Conservation (phyloP, 2,329 filamentous ascomycete species). For the Fusarium sarcochroum region DNA sequence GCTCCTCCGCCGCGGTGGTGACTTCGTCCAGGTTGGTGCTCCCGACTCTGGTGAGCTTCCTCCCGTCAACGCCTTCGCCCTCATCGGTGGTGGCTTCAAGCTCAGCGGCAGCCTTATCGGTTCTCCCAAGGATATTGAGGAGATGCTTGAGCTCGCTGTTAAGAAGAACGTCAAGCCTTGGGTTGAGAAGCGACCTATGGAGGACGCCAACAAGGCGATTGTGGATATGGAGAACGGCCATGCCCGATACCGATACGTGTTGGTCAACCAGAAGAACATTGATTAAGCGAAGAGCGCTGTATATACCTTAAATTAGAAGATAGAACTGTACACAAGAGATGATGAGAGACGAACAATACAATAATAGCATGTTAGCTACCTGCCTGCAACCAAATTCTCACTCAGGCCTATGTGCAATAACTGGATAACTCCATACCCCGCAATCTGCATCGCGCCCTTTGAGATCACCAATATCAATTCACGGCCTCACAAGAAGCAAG, state of each 20-base stretch:
- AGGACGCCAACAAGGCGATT: conserved; percentile 67
- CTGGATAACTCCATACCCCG: conserved; percentile 40
- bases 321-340: conserved; percentile 7
- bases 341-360: conserved; percentile 23
- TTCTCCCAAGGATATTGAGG: conserved; percentile 67
- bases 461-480: background rate
- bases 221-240: conserved; percentile 69
- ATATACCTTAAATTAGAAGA: conserved; percentile 19
- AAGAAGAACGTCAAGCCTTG: conserved; percentile 70
- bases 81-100: conserved; percentile 50
- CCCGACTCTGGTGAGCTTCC: conserved; percentile 48
- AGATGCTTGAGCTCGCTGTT: conserved; percentile 71
- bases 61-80: conserved; percentile 44
- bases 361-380: conserved; percentile 9
- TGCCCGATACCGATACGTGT: conserved; percentile 63
- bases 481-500: background rate
- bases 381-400: background rate
- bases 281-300: background rate
- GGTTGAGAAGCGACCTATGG: conserved; percentile 68
- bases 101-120: conserved; percentile 65
- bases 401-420: background rate
- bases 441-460: conserved; percentile 38
- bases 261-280: conserved; percentile 58
- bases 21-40: conserved; percentile 72
- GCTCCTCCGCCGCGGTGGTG: conserved; percentile 70